Evolutionary conservation across 2,329 filamentous ascomycete species (phyloP), one percentile per base, ranked within the genome.

Genomic region (Clonostachys byssicola): DNA sequence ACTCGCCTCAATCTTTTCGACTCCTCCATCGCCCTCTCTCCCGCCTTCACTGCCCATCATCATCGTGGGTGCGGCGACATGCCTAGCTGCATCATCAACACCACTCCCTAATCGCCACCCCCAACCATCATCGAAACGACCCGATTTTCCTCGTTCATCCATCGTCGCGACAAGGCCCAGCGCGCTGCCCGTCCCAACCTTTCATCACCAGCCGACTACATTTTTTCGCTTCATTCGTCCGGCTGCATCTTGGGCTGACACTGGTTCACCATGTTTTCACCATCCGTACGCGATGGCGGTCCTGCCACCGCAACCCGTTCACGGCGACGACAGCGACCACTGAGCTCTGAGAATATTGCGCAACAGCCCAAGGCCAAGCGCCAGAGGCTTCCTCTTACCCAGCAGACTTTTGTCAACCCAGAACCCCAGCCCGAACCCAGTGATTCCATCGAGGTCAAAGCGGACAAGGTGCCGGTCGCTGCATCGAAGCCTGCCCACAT

Each of bases 351-450:
- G 49, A 73, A 67, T 58, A 63, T 78, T 45, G 64, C 67, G 43
- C 73, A 78, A 52, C 77, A 80, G 56, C 82, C 82, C 30, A 85
- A 83, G 63, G 75, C 80, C 12, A 86, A 86, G 68, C 77, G 82
- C 52, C 78, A 80, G 59, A 74, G 82, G 53, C 65, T 81, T 45
- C 77, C 77, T 33, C 61, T 84, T 54, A 74, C 72, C 46, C 79
- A 84, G 50, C 73, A 80, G 57, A 80, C 77, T 47, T 78, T 78
- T 60, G 61, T 71, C 52, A 77, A 77, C 49, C 74, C 78, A 39
- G 75, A 78, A 41, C 57, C 61, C 34, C 35, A 12, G 36, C 38
- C 35, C 13, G 14, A 30, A 17, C 6, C 14, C 36, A n/a, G 17
- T n/a, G 36, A 39, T 39, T 39, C 36, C 36, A 39, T 39, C 36